Conservation (phyloP, 1,284 basidiomycete species). For the Rhodotorula mucilaginosa region DNA sequence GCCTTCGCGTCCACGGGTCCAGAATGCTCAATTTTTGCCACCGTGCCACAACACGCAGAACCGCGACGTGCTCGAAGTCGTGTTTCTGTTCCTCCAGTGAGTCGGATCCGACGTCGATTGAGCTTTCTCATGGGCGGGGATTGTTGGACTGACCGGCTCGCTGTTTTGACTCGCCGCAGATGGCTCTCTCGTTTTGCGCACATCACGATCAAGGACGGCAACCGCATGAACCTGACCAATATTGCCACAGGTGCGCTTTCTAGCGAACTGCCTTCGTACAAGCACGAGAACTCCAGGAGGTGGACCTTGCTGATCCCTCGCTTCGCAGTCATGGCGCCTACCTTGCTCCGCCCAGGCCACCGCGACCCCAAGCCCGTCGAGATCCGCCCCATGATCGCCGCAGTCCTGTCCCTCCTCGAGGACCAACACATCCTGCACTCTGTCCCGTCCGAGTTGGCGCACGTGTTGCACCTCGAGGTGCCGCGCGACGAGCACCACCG, state of each 20-base stretch:
- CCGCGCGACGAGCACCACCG: slow-evolving; percentile 2
- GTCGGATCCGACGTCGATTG: neutral
- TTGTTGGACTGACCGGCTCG: too few species aligned
- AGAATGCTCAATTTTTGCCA: too few species aligned
- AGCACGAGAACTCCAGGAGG: too few species aligned
- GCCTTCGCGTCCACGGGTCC: too few species aligned
- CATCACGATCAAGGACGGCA: slow-evolving; percentile 20
- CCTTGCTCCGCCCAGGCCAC: slow-evolving; percentile 17
- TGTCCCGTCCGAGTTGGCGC: slow-evolving; percentile 28
- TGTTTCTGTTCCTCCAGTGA: slow-evolving; percentile 31
- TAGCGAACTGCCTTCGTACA: neutral
- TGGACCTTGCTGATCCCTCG: neutral
- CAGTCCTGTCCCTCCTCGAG: slow-evolving; percentile 28
- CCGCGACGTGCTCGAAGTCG: slow-evolving; percentile 31
- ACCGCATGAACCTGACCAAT: slow-evolving; percentile 17
- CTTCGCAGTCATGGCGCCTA: slow-evolving; percentile 30
- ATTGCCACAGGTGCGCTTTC: slow-evolving; percentile 18
- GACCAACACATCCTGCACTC: slow-evolving; percentile 33
- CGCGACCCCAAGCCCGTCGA: slow-evolving; percentile 22
- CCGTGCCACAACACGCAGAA: slow-evolving; percentile 6
- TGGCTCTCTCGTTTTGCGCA: slow-evolving; percentile 27
- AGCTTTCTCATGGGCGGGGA: neutral
- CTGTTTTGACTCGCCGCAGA: neutral
- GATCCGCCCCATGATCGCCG: slow-evolving; percentile 25
- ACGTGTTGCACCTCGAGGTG: slow-evolving; percentile 24